A percentile compares a stretch with the other conserved stretches of the same genome.
Evolutionary conservation across 202 grass and related monocot genomes (phyloP).

Genomic region (Brachypodium distachyon): DNA sequence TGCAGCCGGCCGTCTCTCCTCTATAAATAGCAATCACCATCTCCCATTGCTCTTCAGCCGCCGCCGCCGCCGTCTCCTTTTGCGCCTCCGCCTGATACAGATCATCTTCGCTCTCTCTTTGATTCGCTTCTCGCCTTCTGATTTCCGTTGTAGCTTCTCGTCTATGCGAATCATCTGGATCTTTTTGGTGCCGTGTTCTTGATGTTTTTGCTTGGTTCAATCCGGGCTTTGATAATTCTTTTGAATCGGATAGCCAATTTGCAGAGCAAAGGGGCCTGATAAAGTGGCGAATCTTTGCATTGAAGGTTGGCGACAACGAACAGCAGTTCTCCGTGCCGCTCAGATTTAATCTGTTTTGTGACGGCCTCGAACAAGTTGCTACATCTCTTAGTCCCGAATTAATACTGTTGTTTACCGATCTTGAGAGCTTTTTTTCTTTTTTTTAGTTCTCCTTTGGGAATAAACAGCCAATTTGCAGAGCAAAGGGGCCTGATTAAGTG

Average conservation of each 20-base stretch:
- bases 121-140: not conserved
- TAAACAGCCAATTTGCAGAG: constrained; percentile 60
- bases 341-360: constrained; percentile 34
- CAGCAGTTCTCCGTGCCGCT: constrained; percentile 52
- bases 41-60: not conserved
- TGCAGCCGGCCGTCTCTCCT: too few species aligned
- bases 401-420: too few species aligned
- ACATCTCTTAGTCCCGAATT: not conserved
- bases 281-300: constrained; percentile 48
- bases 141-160: not conserved
- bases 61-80: not conserved
- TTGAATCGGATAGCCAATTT: constrained; percentile 25
- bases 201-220: not conserved
- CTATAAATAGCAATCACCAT: not conserved
- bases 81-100: not conserved
- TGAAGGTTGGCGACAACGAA: constrained; percentile 54
- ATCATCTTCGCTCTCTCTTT: not conserved
- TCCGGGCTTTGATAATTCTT: too few species aligned
- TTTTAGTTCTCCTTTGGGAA: too few species aligned
- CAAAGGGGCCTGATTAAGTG: constrained; percentile 29
- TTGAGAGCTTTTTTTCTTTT: not conserved
- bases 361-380: constrained; percentile 52
- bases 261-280: constrained; percentile 40
- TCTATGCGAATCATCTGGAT: too few species aligned
- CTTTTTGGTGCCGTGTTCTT: not conserved